These are phyloP conservation scores for Viola pubescens DNA, from an alignment of 441 rosid genomes.

Conservation along the genomic window DNA sequence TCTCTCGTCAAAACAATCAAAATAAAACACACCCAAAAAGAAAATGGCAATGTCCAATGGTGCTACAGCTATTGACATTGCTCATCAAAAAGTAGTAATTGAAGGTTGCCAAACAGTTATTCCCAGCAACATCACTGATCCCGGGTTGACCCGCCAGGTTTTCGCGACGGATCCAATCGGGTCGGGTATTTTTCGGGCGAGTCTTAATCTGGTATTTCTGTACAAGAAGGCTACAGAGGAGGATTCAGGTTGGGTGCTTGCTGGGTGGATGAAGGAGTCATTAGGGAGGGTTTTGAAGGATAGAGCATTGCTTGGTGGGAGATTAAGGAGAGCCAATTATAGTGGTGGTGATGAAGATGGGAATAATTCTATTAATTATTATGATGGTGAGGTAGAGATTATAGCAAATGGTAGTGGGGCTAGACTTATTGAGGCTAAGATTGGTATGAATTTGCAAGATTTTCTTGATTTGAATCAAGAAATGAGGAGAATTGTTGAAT, in stretches of 20 bases:
- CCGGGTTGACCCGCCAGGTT: slow-evolving; percentile 33
- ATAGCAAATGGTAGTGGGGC: slow-evolving; percentile 64
- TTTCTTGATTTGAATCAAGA: slow-evolving; percentile 32
- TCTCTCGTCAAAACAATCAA: too few relatives aligned
- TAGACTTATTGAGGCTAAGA: slow-evolving; percentile 53
- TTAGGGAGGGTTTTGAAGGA: slow-evolving; percentile 43
- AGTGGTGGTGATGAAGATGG: slow-evolving; percentile 13
- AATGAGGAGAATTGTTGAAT: slow-evolving; percentile 33
- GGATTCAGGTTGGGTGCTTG: slow-evolving; percentile 48
- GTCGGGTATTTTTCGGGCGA: slow-evolving; percentile 31
- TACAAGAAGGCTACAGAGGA: slow-evolving; percentile 31
- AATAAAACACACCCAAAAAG: too few relatives aligned
- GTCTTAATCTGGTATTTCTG: slow-evolving; percentile 42
- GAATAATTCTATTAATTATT: background rate
- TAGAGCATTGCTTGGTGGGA: slow-evolving; percentile 48
- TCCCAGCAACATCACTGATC: slow-evolving; percentile 40
- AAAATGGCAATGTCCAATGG: slow-evolving; percentile 17
- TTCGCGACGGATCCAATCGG: slow-evolving; percentile 23
- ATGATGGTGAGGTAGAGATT: slow-evolving; percentile 40
- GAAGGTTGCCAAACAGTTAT: slow-evolving; percentile 39
- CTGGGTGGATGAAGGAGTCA: slow-evolving; percentile 69
- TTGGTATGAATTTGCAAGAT: slow-evolving; percentile 32
- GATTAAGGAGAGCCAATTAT: slow-evolving; percentile 26
- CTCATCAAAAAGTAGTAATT: slow-evolving; percentile 22
- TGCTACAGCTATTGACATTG: background rate